Percentiles rank a stretch among this genome's conserved stretches.
Conservation (phyloP, 164 flowering plant genomes). For the Vitis riparia region DNA sequence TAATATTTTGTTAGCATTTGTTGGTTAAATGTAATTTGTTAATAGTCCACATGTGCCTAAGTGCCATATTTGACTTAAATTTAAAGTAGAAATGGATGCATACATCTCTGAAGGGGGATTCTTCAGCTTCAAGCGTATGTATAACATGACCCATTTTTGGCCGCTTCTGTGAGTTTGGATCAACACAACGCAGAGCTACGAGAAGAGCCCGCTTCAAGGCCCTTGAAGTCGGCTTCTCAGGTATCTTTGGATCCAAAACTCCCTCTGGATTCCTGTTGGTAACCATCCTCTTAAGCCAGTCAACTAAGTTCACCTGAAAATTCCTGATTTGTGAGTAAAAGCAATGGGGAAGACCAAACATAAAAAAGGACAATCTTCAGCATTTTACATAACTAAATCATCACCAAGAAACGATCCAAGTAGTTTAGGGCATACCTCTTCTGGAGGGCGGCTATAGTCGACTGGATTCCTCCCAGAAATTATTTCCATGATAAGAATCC, state of each 20-base stretch:
- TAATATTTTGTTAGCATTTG: neutral
- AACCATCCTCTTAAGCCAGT: conserved; percentile 80
- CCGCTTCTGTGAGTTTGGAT: conserved; percentile 65
- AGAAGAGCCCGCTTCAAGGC: conserved; percentile 62
- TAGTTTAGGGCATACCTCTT: conserved; percentile 46
- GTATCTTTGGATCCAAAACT: conserved; percentile 66
- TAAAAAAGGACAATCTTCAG: neutral
- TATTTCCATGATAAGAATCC: conserved; percentile 66
- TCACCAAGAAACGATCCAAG: neutral
- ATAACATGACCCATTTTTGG: conserved; percentile 77
- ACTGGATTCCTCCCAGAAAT: conserved; percentile 68
- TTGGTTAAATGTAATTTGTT: neutral
- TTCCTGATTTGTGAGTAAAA: conserved; percentile 1
- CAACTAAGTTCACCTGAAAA: conserved; percentile 64
- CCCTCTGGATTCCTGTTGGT: conserved; percentile 50
- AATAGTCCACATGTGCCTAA: neutral
- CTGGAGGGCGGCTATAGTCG: conserved; percentile 62
- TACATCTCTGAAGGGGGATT: conserved; percentile 49
- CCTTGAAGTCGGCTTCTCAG: conserved; percentile 56
- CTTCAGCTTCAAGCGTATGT: conserved; percentile 74
- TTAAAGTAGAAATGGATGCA: conserved; percentile 9
- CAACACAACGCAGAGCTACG: conserved; percentile 76
- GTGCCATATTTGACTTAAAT: neutral
- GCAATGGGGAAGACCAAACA: neutral
- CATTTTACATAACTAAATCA: neutral